Evolutionary conservation across 2,329 filamentous ascomycete genomes (phyloP).

Genomic region (Spiromastix sp.): DNA sequence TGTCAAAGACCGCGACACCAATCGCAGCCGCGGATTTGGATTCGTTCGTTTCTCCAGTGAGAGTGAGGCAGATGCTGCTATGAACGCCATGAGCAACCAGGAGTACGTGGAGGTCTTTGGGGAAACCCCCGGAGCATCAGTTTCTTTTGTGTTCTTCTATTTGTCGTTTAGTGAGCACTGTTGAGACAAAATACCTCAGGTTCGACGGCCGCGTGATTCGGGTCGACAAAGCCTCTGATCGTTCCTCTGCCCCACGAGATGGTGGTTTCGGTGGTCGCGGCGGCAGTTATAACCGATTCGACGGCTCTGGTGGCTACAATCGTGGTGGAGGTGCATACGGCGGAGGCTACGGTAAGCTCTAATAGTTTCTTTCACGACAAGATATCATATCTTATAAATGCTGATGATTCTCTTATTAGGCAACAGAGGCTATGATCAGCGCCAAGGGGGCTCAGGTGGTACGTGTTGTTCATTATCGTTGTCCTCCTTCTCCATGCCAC

Average conservation of each 20-base stretch:
- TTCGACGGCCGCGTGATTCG: slow-evolving; percentile 92
- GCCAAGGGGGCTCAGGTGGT: slow-evolving; percentile 1
- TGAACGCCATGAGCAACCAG: slow-evolving; percentile 35
- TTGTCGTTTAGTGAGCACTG: slow-evolving; percentile 9
- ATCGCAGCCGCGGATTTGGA: slow-evolving; percentile 92
- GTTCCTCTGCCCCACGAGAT: slow-evolving; percentile 51
- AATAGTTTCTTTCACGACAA: no score
- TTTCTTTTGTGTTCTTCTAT: slow-evolving; percentile 10
- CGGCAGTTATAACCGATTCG: slow-evolving; percentile 35
- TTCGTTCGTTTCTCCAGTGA: slow-evolving; percentile 72
- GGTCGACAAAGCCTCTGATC: slow-evolving; percentile 90
- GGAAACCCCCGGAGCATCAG: slow-evolving; percentile 1
- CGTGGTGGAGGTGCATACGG: slow-evolving; percentile 18
- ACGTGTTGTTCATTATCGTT: neutral
- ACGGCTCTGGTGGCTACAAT: slow-evolving; percentile 20
- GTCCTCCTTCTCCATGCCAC: no score
- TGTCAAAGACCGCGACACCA: slow-evolving; percentile 94
- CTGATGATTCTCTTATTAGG: slow-evolving; percentile 1
- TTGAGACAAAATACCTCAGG: slow-evolving; percentile 37
- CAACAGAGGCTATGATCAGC: slow-evolving; percentile 10
- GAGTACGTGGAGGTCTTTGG: slow-evolving; percentile 52
- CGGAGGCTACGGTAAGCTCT: slow-evolving; percentile 25
- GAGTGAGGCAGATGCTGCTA: slow-evolving; percentile 32
- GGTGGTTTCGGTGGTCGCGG: slow-evolving; percentile 39
- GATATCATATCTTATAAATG: neutral